A percentile compares a stretch with the other conserved stretches of the same genome.
phyloP scores from a whole-genome alignment of 1,284 basidiomycete species.

The Apiotrichum domesticum region DNA sequence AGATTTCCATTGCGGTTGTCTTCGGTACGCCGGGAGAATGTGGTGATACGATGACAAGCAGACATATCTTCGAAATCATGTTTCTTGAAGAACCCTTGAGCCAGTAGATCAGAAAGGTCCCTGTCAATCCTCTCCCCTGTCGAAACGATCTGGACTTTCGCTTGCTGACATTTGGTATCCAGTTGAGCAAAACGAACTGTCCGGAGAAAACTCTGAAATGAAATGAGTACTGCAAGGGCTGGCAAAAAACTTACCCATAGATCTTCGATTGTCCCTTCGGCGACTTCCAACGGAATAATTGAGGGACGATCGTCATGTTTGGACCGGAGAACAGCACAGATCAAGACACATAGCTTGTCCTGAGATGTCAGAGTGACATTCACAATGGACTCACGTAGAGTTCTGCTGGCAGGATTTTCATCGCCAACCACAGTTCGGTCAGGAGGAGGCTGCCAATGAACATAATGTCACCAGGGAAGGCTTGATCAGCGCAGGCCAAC shows the following conservation, averaged over 20 bases:
- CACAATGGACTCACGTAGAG: background rate
- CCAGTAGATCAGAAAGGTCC: background rate
- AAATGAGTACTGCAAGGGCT: too few species aligned
- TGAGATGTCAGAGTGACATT: background rate
- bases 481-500: background rate
- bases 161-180: background rate
- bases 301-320: background rate
- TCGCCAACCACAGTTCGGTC: conserved; percentile 6
- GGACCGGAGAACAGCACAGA: background rate
- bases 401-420: background rate
- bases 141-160: background rate
- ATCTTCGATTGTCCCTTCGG: background rate
- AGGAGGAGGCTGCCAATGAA: conserved; percentile 6
- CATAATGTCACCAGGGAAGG: conserved; percentile 3
- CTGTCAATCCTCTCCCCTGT: background rate
- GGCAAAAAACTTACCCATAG: background rate
- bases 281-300: background rate
- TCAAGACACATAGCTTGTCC: background rate
- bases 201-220: background rate
- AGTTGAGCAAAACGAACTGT: background rate
- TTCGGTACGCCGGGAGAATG: background rate
- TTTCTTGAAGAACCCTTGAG: background rate
- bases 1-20: background rate
- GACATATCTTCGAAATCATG: background rate
- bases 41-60: background rate